Conservation (phyloP, 352 stramenopile species). For the Phytophthora sojae region DNA sequence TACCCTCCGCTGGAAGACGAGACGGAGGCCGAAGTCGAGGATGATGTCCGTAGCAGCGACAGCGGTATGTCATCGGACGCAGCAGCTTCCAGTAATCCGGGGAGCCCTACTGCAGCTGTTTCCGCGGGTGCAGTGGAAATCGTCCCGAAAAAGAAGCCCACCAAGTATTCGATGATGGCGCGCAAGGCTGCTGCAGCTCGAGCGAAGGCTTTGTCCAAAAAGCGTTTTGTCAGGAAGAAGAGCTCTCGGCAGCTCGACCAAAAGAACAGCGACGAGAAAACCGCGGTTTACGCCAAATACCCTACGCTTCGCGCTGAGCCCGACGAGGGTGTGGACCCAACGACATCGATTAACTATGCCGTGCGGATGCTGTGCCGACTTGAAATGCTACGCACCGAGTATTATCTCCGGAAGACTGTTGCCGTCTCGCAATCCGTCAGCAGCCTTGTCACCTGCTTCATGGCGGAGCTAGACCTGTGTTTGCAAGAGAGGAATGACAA, state of each 20-base stretch:
- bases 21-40: slow-evolving; percentile 48
- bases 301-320: slow-evolving; percentile 69
- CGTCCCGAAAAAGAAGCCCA: slow-evolving; percentile 35
- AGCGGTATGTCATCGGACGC: slow-evolving; percentile 28
- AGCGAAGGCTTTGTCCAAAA: slow-evolving; percentile 56
- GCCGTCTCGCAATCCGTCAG: slow-evolving; percentile 86
- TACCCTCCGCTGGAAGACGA: slow-evolving; percentile 63
- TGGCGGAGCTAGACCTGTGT: slow-evolving; percentile 79
- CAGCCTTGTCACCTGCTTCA: slow-evolving; percentile 83
- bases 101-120: slow-evolving; percentile 23
- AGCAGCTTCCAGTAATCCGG: slow-evolving; percentile 14
- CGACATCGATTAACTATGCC: slow-evolving; percentile 64
- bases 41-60: slow-evolving; percentile 40
- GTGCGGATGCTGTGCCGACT: slow-evolving; percentile 70
- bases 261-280: slow-evolving; percentile 52
- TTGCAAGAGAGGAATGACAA: slow-evolving; percentile 64
- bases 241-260: slow-evolving; percentile 48
- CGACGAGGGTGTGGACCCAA: slow-evolving; percentile 62
- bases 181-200: slow-evolving; percentile 68
- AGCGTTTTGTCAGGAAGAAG: slow-evolving; percentile 53
- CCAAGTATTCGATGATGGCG: slow-evolving; percentile 70
- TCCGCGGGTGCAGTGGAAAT: slow-evolving; percentile 22
- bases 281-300: slow-evolving; percentile 60
- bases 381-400: slow-evolving; percentile 81
- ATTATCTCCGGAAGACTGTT: slow-evolving; percentile 87